Conservation (phyloP, 2,329 filamentous ascomycete genomes). For the Colletotrichum neosansevieriae region DNA sequence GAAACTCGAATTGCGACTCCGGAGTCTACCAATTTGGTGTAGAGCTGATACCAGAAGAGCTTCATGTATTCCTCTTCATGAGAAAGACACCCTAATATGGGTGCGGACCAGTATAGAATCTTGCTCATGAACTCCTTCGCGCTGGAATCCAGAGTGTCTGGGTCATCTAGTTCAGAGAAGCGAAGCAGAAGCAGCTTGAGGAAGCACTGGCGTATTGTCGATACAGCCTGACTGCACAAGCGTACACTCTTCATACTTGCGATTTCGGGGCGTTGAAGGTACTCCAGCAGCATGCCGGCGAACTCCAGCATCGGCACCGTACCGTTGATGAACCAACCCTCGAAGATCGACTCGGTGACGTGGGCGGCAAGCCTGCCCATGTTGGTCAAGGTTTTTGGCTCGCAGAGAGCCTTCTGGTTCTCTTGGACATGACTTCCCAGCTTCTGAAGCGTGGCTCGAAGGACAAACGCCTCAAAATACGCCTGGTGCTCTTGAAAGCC, state of each 20-base stretch:
- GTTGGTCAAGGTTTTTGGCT: constrained; percentile 88
- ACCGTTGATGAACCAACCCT: constrained; percentile 95
- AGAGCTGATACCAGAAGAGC: constrained; percentile 92
- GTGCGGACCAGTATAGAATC: constrained; percentile 95
- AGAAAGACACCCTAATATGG: constrained; percentile 83
- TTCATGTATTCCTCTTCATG: constrained; percentile 85
- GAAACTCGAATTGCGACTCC: constrained; percentile 76
- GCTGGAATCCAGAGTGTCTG: constrained; percentile 69
- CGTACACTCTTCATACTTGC: constrained; percentile 86
- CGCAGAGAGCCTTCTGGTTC: constrained; percentile 78
- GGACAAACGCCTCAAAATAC: constrained; percentile 91
- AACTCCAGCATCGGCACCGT: constrained; percentile 88
- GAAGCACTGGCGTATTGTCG: constrained; percentile 80
- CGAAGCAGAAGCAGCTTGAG: constrained; percentile 83
- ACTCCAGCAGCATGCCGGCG: constrained; percentile 85
- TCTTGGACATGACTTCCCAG: constrained; percentile 77
- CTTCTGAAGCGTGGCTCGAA: constrained; percentile 79
- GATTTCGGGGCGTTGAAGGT: constrained; percentile 87
- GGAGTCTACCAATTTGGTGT: constrained; percentile 84
- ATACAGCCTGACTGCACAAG: constrained; percentile 88
- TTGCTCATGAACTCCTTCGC: constrained; percentile 82
- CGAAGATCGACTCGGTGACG: constrained; percentile 90
- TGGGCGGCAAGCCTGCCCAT: constrained; percentile 84
- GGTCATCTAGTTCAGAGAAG: constrained; percentile 84
- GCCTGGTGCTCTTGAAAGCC: constrained; percentile 95